phyloP scores from a whole-genome alignment of 768 basidiomycete genomes.

The Paxillus involutus region DNA sequence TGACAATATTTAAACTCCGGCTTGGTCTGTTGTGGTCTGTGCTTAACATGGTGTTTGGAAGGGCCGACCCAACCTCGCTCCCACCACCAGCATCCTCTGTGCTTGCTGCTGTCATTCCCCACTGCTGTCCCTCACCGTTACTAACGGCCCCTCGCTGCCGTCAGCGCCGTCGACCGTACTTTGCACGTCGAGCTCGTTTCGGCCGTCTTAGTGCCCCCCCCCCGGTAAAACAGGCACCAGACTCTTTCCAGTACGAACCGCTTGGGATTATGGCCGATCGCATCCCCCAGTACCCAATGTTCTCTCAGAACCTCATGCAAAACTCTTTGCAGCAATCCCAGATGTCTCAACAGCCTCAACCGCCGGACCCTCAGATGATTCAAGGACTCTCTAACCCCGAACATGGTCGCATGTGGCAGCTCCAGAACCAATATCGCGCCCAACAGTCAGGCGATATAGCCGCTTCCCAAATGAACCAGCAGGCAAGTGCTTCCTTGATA shows the following conservation, averaged over 20 bases:
- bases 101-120: conserved; percentile 29
- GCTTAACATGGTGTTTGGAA: conserved; percentile 38
- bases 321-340: conserved; percentile 41
- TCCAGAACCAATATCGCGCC: conserved; percentile 42
- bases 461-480: conserved; percentile 39
- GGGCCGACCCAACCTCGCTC: conserved; percentile 53
- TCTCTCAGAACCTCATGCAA: conserved; percentile 47
- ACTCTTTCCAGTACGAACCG: conserved; percentile 24
- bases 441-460: conserved; percentile 43
- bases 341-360: conserved; percentile 44
- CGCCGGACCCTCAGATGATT: conserved; percentile 37
- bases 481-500: conserved; percentile 40
- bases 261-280: conserved; percentile 62
- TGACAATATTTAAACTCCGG: conserved; percentile 31
- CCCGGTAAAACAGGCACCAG: conserved; percentile 31
- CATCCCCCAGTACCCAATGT: conserved; percentile 53
- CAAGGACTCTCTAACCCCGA: conserved; percentile 49
- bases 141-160: conserved; percentile 38
- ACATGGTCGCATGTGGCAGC: conserved; percentile 54
- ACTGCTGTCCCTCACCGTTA: conserved; percentile 46
- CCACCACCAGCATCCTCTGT: conserved; percentile 53
- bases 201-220: conserved; percentile 25
- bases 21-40: conserved; percentile 35
- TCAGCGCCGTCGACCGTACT: conserved; percentile 22
- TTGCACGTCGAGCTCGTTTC: conserved; percentile 19